phyloP scores from a whole-genome alignment of 495 filamentous ascomycete genomes.

The Pyronema omphalodes region DNA sequence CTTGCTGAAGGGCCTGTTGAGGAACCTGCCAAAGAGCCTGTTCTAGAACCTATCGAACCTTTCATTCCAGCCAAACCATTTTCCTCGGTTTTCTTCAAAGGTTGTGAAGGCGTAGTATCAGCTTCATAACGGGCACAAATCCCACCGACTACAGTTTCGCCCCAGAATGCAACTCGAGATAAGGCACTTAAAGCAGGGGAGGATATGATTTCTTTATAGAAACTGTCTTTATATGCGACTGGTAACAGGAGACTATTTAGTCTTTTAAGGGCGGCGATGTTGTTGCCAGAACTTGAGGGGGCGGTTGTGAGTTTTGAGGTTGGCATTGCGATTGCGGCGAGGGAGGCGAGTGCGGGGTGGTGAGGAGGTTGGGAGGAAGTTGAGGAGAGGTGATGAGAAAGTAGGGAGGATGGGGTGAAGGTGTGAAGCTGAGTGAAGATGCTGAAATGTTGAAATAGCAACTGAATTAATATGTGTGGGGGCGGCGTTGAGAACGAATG shows the following conservation, averaged over 20 bases:
- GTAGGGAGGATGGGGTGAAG: too few species aligned
- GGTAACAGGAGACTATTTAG: conserved; percentile 75
- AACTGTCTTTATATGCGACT: conserved; percentile 67
- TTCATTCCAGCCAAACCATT: background rate
- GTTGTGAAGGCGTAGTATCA: conserved; percentile 18
- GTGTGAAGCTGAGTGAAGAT: too few species aligned
- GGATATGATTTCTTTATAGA: conserved; percentile 61
- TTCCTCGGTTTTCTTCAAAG: conserved; percentile 13
- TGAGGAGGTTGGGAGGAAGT: too few species aligned
- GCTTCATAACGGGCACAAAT: conserved; percentile 66
- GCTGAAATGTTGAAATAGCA: too few species aligned
- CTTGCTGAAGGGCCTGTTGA: conserved; percentile 23
- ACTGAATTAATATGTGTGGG: too few species aligned
- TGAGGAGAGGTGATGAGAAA: too few species aligned
- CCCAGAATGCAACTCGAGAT: conserved; percentile 60
- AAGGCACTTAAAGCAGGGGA: conserved; percentile 48
- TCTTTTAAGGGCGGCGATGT: conserved; percentile 56
- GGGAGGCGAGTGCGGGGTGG: too few species aligned
- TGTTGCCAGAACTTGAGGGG: conserved; percentile 26
- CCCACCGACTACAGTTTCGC: conserved; percentile 49
- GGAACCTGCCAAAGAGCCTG: background rate
- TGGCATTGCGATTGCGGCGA: too few species aligned
- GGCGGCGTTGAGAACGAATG: too few species aligned
- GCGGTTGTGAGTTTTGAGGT: background rate
- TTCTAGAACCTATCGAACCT: too few species aligned